Conservation (phyloP, 352 stramenopile genomes). For the Globisporangium acanthophoron region DNA sequence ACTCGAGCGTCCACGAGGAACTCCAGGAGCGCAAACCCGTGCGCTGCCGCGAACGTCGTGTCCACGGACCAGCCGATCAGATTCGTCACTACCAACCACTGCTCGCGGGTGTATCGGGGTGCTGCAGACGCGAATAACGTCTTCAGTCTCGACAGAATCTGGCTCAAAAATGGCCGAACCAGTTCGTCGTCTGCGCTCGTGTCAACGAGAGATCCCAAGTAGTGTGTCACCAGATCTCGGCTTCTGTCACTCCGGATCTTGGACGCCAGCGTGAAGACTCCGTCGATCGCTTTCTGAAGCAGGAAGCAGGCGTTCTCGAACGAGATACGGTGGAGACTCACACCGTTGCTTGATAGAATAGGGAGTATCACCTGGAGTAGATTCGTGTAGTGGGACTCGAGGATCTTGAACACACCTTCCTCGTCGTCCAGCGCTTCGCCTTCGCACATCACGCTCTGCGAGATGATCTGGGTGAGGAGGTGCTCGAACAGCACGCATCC, state of each 20-base stretch:
- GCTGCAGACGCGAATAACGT: constrained; percentile 26
- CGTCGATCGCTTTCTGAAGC: constrained; percentile 58
- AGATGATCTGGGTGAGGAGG: constrained; percentile 38
- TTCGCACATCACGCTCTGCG: constrained; percentile 25
- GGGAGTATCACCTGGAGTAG: constrained; percentile 37
- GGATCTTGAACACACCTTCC: constrained; percentile 28
- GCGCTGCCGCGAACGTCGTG: constrained; percentile 33
- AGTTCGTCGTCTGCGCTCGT: constrained; percentile 55
- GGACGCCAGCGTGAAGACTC: constrained; percentile 41
- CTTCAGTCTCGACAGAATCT: constrained; percentile 33
- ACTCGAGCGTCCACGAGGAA: constrained; percentile 48
- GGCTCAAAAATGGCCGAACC: constrained; percentile 53
- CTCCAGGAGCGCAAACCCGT: constrained; percentile 61
- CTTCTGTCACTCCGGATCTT: constrained; percentile 29
- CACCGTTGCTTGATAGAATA: constrained; percentile 26
- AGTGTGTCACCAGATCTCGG: constrained; percentile 30
- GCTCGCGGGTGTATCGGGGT: constrained; percentile 31
- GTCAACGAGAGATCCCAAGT: constrained; percentile 51
- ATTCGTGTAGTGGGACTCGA: constrained; percentile 49
- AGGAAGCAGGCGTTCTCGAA: constrained; percentile 64
- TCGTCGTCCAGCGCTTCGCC: constrained; percentile 27
- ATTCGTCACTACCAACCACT: constrained; percentile 60
- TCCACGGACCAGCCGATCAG: constrained; percentile 54
- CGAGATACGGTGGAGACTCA: constrained; percentile 19
- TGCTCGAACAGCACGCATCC: constrained; percentile 71